Percentiles rank a stretch among this genome's conserved stretches.
phyloP scores from a whole-genome alignment of 345 rosid species.

The Arabis alpina region DNA sequence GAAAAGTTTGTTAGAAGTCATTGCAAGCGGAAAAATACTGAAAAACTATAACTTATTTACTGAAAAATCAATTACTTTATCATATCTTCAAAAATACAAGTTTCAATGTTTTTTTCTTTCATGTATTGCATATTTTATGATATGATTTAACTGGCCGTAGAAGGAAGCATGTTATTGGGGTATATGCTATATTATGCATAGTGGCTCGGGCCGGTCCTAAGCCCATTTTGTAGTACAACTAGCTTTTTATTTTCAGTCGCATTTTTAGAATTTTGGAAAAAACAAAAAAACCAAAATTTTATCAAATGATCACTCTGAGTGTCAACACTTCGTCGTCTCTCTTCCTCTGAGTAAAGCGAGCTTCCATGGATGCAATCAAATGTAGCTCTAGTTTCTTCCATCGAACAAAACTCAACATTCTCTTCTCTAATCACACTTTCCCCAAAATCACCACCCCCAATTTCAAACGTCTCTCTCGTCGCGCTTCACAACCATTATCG shows the following conservation, averaged over 20 bases:
- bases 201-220: background rate
- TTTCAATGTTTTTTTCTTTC: no score
- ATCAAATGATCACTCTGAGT: constrained; percentile 37
- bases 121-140: no score
- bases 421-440: constrained; percentile 7
- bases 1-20: no score
- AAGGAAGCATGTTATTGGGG: background rate
- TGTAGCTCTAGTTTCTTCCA: constrained; percentile 35
- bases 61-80: no score
- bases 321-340: constrained; percentile 26
- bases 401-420: constrained; percentile 21
- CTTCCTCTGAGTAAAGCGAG: background rate
- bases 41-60: no score
- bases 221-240: background rate
- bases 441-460: background rate
- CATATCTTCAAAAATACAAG: no score
- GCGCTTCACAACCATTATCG: constrained; percentile 30
- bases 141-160: no score
- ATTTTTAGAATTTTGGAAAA: background rate
- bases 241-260: background rate
- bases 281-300: background rate
- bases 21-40: no score
- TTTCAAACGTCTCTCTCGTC: constrained; percentile 10
- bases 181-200: background rate
- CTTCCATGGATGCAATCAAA: constrained; percentile 39